Conservation (phyloP, 1,139 yeast species). For the Diutina rugosa region DNA sequence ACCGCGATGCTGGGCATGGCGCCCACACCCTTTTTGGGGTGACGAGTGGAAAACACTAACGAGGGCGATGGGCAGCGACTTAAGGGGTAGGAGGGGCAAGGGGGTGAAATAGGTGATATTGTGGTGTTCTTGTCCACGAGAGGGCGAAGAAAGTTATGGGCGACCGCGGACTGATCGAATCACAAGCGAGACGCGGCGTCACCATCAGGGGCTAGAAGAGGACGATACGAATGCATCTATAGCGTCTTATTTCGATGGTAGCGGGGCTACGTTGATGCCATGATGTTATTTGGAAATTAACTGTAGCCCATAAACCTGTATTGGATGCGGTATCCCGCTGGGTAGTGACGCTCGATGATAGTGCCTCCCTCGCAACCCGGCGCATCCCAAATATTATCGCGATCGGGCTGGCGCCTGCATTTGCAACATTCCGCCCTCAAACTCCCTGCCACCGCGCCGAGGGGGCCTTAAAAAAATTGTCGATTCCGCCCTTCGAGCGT, state of each 20-base stretch:
- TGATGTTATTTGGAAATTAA: no score
- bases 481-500: background rate
- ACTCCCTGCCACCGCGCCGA: background rate
- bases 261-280: no score
- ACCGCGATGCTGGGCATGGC: background rate
- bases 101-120: background rate
- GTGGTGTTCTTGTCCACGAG: no score
- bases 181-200: no score
- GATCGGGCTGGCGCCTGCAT: background rate
- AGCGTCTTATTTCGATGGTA: no score
- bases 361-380: background rate
- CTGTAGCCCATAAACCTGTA: no score
- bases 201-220: no score
- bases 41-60: background rate
- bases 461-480: background rate
- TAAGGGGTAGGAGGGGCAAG: background rate
- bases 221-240: no score
- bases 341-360: no score
- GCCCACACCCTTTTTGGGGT: background rate
- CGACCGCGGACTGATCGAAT: no score
- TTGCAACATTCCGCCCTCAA: background rate
- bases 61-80: background rate
- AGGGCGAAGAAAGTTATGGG: no score
- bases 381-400: background rate
- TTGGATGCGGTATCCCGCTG: no score